A percentile compares a stretch with the other conserved stretches of the same genome.
phyloP scores from a whole-genome alignment of 2,329 filamentous ascomycete species.

The Colletotrichum cereale region DNA sequence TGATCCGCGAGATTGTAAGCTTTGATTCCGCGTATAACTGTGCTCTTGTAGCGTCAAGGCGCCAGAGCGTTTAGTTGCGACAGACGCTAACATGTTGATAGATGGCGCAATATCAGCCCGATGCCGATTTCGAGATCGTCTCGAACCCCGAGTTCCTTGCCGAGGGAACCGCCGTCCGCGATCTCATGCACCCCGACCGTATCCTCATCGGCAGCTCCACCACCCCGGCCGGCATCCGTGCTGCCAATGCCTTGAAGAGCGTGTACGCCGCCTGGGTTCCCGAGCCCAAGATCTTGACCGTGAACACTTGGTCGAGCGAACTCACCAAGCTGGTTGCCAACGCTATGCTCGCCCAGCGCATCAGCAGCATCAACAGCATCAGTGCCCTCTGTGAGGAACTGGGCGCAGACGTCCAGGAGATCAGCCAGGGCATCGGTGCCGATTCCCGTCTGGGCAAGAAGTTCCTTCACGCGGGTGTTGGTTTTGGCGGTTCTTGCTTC shows the following conservation, averaged over 20 bases:
- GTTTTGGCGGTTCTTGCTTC: constrained; percentile 86
- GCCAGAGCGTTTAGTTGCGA: neutral
- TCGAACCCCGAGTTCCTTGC: constrained; percentile 87
- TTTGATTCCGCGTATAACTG: neutral
- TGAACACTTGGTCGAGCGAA: constrained; percentile 83
- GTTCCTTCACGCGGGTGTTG: constrained; percentile 80
- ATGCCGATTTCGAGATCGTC: constrained; percentile 78
- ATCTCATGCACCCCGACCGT: constrained; percentile 78
- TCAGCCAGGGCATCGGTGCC: constrained; percentile 75
- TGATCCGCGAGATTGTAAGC: constrained; percentile 75
- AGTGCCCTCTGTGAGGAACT: constrained; percentile 84
- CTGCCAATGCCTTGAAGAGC: constrained; percentile 72
- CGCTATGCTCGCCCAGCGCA: constrained; percentile 83
- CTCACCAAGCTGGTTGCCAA: constrained; percentile 84
- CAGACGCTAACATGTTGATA: constrained; percentile 44
- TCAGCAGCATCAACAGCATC: constrained; percentile 85
- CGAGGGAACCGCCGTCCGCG: constrained; percentile 79
- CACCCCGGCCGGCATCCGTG: constrained; percentile 70
- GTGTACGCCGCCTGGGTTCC: constrained; percentile 82
- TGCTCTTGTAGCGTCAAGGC: neutral
- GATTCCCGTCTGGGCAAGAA: constrained; percentile 79
- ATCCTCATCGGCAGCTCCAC: constrained; percentile 79
- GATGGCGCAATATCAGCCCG: constrained; percentile 71
- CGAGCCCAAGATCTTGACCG: constrained; percentile 74
- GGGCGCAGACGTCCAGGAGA: constrained; percentile 81